Base-by-base conservation (phyloP, 1,284 basidiomycete species). In the Gastroboletus turbinatus region DNA sequence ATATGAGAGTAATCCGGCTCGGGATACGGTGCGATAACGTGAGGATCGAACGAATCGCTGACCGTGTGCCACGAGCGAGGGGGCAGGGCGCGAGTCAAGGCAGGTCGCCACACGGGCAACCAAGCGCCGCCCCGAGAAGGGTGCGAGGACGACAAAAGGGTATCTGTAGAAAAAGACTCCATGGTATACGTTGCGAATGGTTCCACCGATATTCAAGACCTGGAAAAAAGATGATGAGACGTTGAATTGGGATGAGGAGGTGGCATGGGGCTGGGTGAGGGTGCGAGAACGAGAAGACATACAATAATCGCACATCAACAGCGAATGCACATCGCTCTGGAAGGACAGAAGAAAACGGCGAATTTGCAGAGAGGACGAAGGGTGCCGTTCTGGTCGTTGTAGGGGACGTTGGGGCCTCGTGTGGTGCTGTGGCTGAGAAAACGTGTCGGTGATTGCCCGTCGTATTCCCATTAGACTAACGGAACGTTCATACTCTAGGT, bases 401-500 rank as follows among this genome's bases (percentile, higher is more conserved):
- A 32, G 61, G 23, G 29, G 56, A 52, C 53, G 57, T 53, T 62
- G 45, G n/a, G 55, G 57, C 68, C 68, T 73, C 68, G 68, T 69
- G 71, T 65, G 60, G 63, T 38, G 32, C 36, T 21, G 69, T 69
- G 68, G 67, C 67, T 69, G 67, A 71, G 69, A 69, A 69, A 72
- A 73, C 71, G 68, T 70, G 70, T 67, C 67, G 58, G 69, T 57
- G 61, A 66, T 69, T 64, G 58, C 51, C 63, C 63, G 63, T 58
- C 32, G 52, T 63, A 70, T 64, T 60, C 60, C 67, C 64, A 52
- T 67, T 55, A n/a, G 39, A 49, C 44, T 50, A 60, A n/a, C 44
- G 39, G 45, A 33, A 14, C 14, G 32, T 17, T 52, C 56, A 52
- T 11, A 25, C 30, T 14, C 40, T 14, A 50, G 46, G 29, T 50